Percentiles rank a stretch among this genome's conserved stretches.
These are phyloP conservation scores for Syncephalastrum racemosum DNA, from an alignment of 371 early-diverging fungal genomes.

Conservation along the genomic window DNA sequence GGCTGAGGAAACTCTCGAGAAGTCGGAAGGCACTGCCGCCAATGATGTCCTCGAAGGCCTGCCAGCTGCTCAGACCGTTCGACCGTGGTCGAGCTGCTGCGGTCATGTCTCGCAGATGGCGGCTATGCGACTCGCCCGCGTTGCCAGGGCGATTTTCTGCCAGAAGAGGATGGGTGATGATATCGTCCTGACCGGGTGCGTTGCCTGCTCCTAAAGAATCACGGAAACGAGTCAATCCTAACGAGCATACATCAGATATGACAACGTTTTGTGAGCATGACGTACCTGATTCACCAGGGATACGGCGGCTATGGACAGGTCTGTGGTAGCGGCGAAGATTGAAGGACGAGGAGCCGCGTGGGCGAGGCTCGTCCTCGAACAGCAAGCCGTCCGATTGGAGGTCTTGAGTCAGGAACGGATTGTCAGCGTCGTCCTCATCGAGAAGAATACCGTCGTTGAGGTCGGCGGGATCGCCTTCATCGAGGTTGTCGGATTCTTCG, in stretches of 20 bases:
- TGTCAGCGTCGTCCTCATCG: slow-evolving; percentile 57
- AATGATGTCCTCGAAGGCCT: slow-evolving; percentile 71
- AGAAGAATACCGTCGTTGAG: slow-evolving; percentile 44
- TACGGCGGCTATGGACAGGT: slow-evolving; percentile 9
- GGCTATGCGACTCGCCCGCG: slow-evolving; percentile 5
- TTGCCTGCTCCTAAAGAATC: slow-evolving; percentile 14
- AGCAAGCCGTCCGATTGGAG: slow-evolving; percentile 25
- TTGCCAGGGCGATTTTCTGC: slow-evolving; percentile 42
- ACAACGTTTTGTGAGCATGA: background rate
- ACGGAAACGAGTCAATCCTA: slow-evolving; percentile 23
- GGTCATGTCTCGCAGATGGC: slow-evolving; percentile 6
- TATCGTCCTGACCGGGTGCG: slow-evolving; percentile 45
- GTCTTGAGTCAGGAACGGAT: slow-evolving; percentile 56
- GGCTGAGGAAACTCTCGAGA: slow-evolving; percentile 63
- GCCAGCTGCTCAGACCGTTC: slow-evolving; percentile 46
- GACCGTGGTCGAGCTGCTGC: slow-evolving; percentile 15
- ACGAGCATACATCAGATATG: slow-evolving; percentile 1
- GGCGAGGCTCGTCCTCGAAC: slow-evolving; percentile 28
- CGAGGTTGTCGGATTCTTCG: slow-evolving; percentile 48
- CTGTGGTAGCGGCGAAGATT: slow-evolving; percentile 13
- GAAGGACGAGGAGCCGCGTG: slow-evolving; percentile 11
- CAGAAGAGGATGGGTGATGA: slow-evolving; percentile 71
- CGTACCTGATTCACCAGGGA: slow-evolving; percentile 16
- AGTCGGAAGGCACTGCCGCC: slow-evolving; percentile 70
- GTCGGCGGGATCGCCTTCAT: slow-evolving; percentile 46